Percentiles rank a stretch among this genome's conserved stretches.
These are phyloP conservation scores for Arthonia radiata DNA, from an alignment of 495 filamentous ascomycete genomes.

Conservation along the genomic window DNA sequence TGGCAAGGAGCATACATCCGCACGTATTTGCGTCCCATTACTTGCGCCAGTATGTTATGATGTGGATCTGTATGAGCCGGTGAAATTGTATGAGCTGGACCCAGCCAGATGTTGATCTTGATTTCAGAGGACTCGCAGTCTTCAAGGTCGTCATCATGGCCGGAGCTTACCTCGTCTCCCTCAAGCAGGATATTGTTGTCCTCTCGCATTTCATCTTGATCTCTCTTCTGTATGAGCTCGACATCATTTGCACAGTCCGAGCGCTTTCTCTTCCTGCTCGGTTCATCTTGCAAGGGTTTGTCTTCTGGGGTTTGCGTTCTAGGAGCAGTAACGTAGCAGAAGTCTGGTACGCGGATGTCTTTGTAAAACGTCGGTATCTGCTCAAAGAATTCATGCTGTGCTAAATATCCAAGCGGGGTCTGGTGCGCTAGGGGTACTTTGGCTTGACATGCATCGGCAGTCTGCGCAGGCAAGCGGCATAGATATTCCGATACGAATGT, in stretches of 20 bases:
- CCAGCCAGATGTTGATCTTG: conserved; percentile 66
- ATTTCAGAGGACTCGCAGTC: conserved; percentile 11
- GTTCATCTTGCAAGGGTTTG: no score
- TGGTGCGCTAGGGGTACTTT: conserved; percentile 1
- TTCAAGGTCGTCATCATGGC: conserved; percentile 3
- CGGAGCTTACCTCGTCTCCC: conserved; percentile 24
- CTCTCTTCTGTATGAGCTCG: no score
- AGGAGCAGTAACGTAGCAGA: conserved; percentile 49
- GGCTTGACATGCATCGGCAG: background rate
- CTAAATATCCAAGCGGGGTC: conserved; percentile 42
- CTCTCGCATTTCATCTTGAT: conserved; percentile 15
- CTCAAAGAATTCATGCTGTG: conserved; percentile 66
- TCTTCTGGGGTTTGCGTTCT: conserved; percentile 15
- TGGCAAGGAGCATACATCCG: conserved; percentile 52
- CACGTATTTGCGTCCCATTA: conserved; percentile 79
- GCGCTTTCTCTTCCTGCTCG: no score
- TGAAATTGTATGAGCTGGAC: conserved; percentile 65
- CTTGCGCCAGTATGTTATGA: conserved; percentile 76
- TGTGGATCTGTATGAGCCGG: conserved; percentile 87
- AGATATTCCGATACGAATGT: conserved; percentile 45
- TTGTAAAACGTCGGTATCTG: conserved; percentile 56
- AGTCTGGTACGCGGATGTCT: conserved; percentile 65
- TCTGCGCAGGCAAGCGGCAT: conserved; percentile 3
- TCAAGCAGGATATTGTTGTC: conserved; percentile 3
- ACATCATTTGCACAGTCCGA: no score